phyloP scores from a whole-genome alignment of 192 early-diverging fungal species.

The Rhizophlyctis rosea region DNA sequence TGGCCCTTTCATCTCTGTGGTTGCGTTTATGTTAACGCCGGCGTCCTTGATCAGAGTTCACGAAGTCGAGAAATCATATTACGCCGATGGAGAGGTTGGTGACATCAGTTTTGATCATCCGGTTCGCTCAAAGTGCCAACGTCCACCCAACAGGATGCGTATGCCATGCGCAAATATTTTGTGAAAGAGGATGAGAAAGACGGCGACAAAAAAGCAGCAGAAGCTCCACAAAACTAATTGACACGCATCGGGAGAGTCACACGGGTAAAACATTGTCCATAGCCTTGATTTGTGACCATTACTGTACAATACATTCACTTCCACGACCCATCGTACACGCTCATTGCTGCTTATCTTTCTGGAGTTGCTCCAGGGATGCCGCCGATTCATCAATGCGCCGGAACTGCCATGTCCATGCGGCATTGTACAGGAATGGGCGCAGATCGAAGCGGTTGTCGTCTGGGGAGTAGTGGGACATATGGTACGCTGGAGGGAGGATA shows the following conservation, averaged over 20 bases:
- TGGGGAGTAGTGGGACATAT: conserved; percentile 91
- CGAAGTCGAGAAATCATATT: conserved; percentile 93
- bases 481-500: conserved; percentile 90
- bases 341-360: background rate
- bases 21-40: background rate
- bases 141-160: conserved; percentile 35
- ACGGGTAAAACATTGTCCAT: too few relatives aligned
- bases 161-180: conserved; percentile 30
- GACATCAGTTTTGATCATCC: too few relatives aligned
- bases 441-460: conserved; percentile 98
- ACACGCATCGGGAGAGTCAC: too few relatives aligned
- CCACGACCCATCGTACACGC: too few relatives aligned
- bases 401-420: conserved; percentile 94
- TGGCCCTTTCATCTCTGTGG: conserved; percentile 15
- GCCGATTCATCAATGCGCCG: conserved; percentile 67
- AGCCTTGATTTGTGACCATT: too few relatives aligned
- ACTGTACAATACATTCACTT: too few relatives aligned
- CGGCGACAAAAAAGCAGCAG: background rate
- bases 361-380: conserved; percentile 5
- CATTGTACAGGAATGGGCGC: conserved; percentile 93
- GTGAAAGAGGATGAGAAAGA: background rate
- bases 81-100: conserved; percentile 87
- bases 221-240: background rate
- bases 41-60: conserved; percentile 53
- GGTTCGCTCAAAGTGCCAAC: too few relatives aligned